Conservation (phyloP, 2,329 filamentous ascomycete genomes). For the Plectosphaerella plurivora region DNA sequence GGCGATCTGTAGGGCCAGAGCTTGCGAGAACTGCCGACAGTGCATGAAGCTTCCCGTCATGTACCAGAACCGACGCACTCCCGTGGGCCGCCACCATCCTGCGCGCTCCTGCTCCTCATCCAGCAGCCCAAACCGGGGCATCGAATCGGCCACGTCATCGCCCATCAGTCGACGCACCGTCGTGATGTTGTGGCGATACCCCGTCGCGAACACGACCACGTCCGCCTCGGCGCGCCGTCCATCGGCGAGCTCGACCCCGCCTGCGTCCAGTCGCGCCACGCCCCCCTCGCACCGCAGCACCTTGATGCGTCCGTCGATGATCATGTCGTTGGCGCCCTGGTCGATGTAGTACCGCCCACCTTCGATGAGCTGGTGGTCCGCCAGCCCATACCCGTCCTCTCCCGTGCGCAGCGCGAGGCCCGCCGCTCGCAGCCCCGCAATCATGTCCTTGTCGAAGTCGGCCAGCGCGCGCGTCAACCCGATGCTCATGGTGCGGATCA, state of each 20-base stretch:
- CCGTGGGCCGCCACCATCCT: conserved; percentile 31
- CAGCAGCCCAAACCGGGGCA: conserved; percentile 29
- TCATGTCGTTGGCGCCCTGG: conserved; percentile 31
- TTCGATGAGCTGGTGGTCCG: conserved; percentile 29
- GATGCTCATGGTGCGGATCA: conserved; percentile 39
- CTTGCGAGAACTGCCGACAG: conserved; percentile 27
- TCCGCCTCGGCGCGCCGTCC: conserved; percentile 32
- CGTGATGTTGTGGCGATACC: conserved; percentile 32
- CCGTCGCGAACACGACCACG: conserved; percentile 36
- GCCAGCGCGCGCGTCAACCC: conserved; percentile 33
- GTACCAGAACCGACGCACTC: conserved; percentile 32
- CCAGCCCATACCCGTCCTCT: conserved; percentile 27
- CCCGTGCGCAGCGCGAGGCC: conserved; percentile 35
- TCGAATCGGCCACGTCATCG: conserved; percentile 23
- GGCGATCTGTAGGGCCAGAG: conserved; percentile 34
- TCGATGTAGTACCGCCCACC: conserved; percentile 39
- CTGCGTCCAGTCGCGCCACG: conserved; percentile 22
- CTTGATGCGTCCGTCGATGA: conserved; percentile 35
- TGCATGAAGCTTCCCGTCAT: conserved; percentile 29
- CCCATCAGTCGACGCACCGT: conserved; percentile 30
- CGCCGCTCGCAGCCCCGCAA: conserved; percentile 38
- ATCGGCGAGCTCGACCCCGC: conserved; percentile 21
- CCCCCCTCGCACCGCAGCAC: conserved; percentile 23
- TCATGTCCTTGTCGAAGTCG: conserved; percentile 32
- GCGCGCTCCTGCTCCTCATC: conserved; percentile 25